Percentiles rank a stretch among this genome's conserved stretches.
phyloP scores from a whole-genome alignment of 2,329 filamentous ascomycete species.

The Talaromyces albobiverticillius region DNA sequence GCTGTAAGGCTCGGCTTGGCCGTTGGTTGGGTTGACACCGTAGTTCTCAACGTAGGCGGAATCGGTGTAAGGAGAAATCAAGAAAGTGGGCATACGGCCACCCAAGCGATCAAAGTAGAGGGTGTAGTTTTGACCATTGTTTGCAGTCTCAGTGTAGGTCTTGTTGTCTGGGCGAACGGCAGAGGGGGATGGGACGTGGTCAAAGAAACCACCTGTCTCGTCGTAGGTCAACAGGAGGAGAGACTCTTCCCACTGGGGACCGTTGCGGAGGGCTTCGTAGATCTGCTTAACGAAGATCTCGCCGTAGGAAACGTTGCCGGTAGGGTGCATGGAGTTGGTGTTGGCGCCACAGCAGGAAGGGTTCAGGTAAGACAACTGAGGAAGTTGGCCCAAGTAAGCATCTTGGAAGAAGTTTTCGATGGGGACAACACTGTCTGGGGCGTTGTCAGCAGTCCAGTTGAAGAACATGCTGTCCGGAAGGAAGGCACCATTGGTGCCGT shows the following conservation, averaged over 20 bases:
- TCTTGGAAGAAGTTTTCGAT: slow-evolving; percentile 34
- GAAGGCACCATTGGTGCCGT: slow-evolving; percentile 26
- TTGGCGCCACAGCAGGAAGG: slow-evolving; percentile 39
- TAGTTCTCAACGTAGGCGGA: slow-evolving; percentile 27
- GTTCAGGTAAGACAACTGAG: slow-evolving; percentile 36
- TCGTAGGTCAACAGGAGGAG: slow-evolving; percentile 35
- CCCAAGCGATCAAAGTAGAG: slow-evolving; percentile 27
- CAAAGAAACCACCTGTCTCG: slow-evolving; percentile 37
- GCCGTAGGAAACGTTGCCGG: slow-evolving; percentile 33
- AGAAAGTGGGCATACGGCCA: slow-evolving; percentile 29
- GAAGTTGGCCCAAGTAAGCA: slow-evolving; percentile 28
- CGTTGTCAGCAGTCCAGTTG: slow-evolving; percentile 30
- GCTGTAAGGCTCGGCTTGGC: slow-evolving; percentile 24
- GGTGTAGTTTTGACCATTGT: slow-evolving; percentile 25
- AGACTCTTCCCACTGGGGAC: slow-evolving; percentile 35
- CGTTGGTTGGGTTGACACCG: slow-evolving; percentile 25
- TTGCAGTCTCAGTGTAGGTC: slow-evolving; percentile 32
- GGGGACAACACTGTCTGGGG: slow-evolving; percentile 28
- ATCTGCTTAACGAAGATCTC: slow-evolving; percentile 36
- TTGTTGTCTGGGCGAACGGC: slow-evolving; percentile 33
- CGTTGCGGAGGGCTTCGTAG: slow-evolving; percentile 34
- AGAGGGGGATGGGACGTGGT: slow-evolving; percentile 34
- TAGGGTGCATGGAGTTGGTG: slow-evolving; percentile 32
- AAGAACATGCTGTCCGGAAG: slow-evolving; percentile 32
- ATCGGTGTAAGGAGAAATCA: slow-evolving; percentile 27